Percentiles rank a stretch among this genome's conserved stretches.
These are phyloP conservation scores for Solanum paucissectum DNA, from an alignment of 257 asterid species.

Conservation along the genomic window DNA sequence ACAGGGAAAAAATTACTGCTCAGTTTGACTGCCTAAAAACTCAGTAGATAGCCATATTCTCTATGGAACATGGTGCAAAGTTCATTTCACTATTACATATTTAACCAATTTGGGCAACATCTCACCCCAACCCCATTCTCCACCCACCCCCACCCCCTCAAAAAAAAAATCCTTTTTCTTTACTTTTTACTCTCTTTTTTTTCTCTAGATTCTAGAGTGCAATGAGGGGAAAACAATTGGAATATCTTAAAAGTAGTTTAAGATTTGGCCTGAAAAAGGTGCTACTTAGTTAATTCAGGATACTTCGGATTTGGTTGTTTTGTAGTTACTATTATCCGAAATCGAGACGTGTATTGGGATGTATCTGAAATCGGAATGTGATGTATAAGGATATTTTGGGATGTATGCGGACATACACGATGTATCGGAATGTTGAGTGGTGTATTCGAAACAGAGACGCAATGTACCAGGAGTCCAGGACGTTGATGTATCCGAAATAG, in stretches of 20 bases:
- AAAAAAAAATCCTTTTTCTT: not conserved
- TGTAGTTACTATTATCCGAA: too few relatives aligned
- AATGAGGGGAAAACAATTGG: constrained; percentile 1
- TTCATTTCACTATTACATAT: constrained; percentile 4
- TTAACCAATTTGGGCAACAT: constrained; percentile 15
- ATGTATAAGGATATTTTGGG: too few relatives aligned
- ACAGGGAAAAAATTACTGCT: not conserved
- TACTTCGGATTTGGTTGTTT: not conserved
- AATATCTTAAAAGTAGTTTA: not conserved
- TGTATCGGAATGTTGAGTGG: too few relatives aligned
- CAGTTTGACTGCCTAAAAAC: not conserved
- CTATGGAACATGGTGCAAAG: constrained; percentile 7
- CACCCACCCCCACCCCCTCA: not conserved
- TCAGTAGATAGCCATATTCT: not conserved
- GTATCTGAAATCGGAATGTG: too few relatives aligned
- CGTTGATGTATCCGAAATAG: too few relatives aligned
- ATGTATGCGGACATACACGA: too few relatives aligned
- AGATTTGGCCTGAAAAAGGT: not conserved
- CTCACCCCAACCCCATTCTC: not conserved
- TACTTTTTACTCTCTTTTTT: not conserved
- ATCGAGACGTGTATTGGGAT: too few relatives aligned
- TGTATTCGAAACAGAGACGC: too few relatives aligned
- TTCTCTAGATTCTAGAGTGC: not conserved
- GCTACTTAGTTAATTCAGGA: not conserved
- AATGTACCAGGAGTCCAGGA: too few relatives aligned